phyloP scores from a whole-genome alignment of 2,329 filamentous ascomycete genomes.

The Xylaria arbuscula region DNA sequence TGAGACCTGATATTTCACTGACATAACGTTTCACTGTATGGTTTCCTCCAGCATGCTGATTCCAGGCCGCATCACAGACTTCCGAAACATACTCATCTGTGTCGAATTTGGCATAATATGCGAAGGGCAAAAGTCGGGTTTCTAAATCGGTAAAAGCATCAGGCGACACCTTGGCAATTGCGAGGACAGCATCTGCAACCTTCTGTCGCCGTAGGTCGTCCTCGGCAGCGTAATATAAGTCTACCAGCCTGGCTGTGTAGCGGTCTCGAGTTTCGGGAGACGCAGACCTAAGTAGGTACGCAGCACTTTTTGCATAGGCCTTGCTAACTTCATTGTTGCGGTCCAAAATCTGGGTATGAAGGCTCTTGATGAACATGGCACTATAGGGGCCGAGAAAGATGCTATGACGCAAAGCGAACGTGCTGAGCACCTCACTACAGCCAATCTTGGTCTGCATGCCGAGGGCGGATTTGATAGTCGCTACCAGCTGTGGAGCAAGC shows the following conservation, averaged over 20 bases:
- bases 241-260: conserved; percentile 66
- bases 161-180: conserved; percentile 85
- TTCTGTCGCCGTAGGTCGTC: conserved; percentile 80
- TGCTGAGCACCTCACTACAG: conserved; percentile 84
- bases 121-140: conserved; percentile 80
- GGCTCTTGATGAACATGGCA: conserved; percentile 77
- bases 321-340: conserved; percentile 93
- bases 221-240: conserved; percentile 84
- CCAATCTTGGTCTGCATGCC: conserved; percentile 95
- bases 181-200: conserved; percentile 83
- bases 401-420: conserved; percentile 82
- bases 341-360: conserved; percentile 86
- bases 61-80: conserved; percentile 87
- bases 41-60: conserved; percentile 86
- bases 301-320: conserved; percentile 86
- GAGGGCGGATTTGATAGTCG: conserved; percentile 84
- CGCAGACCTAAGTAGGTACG: conserved; percentile 79
- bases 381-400: conserved; percentile 80
- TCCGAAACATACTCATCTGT: conserved; percentile 81
- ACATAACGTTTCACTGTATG: conserved; percentile 86
- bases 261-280: conserved; percentile 61
- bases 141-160: conserved; percentile 87
- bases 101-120: conserved; percentile 90
- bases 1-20: conserved; percentile 79
- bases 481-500: conserved; percentile 77